Percentiles rank a stretch among this genome's conserved stretches.
These are phyloP conservation scores for Erodium moschatum DNA, from an alignment of 441 rosid species.

Conservation along the genomic window DNA sequence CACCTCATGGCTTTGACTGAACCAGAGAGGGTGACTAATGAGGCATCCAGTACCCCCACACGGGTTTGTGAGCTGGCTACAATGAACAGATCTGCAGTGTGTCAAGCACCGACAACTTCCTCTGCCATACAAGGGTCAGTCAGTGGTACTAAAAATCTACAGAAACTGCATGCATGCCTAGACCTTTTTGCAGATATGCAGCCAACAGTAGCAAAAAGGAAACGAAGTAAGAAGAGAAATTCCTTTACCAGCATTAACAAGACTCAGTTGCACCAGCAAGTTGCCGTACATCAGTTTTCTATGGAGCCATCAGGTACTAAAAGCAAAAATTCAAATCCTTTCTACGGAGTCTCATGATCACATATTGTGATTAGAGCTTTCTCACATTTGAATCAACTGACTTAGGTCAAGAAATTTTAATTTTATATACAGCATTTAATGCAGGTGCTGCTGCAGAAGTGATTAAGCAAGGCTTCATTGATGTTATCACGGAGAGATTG, in stretches of 20 bases:
- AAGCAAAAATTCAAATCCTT: slow-evolving; percentile 16
- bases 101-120: slow-evolving; percentile 18
- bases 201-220: slow-evolving; percentile 37
- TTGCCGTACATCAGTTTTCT: slow-evolving; percentile 26
- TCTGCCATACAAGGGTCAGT: slow-evolving; percentile 21
- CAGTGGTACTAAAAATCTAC: slow-evolving; percentile 20
- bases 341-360: not conserved
- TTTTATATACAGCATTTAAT: slow-evolving; percentile 20
- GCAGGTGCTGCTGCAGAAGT: slow-evolving; percentile 37
- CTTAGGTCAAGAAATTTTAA: slow-evolving; percentile 11
- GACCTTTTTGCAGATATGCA: slow-evolving; percentile 32
- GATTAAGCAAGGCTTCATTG: slow-evolving; percentile 29
- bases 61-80: slow-evolving; percentile 37
- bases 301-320: slow-evolving; percentile 38
- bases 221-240: slow-evolving; percentile 38
- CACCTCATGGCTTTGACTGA: slow-evolving; percentile 22
- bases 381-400: not conserved
- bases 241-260: slow-evolving; percentile 23
- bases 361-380: not conserved
- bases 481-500: slow-evolving; percentile 31
- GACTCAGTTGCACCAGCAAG: slow-evolving; percentile 31
- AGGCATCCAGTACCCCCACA: slow-evolving; percentile 45
- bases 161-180: slow-evolving; percentile 23
- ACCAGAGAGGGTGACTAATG: slow-evolving; percentile 34
- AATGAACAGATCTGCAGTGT: slow-evolving; percentile 27